These are phyloP conservation scores for Epichloe sp. DNA, from an alignment of 2,329 filamentous ascomycete genomes.

Conservation along the genomic window DNA sequence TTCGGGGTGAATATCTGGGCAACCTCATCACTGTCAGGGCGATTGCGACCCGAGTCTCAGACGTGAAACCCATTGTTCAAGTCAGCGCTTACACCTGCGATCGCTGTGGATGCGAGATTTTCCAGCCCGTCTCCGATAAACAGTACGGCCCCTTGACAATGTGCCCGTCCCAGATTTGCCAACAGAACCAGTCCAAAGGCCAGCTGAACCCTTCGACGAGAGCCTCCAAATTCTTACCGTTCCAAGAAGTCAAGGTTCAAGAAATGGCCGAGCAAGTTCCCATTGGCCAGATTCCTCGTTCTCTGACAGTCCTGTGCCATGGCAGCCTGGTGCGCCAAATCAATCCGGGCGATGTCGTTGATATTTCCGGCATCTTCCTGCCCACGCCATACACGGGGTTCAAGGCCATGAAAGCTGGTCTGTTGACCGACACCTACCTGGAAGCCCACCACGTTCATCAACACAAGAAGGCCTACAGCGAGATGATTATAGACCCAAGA, in stretches of 20 bases:
- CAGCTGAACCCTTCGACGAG: slow-evolving; percentile 90
- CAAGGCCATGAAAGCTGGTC: slow-evolving; percentile 86
- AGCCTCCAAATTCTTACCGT: slow-evolving; percentile 91
- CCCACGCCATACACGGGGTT: slow-evolving; percentile 99
- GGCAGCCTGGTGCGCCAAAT: slow-evolving; percentile 75
- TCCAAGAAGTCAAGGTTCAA: slow-evolving; percentile 97
- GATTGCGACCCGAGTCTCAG: slow-evolving; percentile 88
- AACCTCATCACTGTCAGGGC: slow-evolving; percentile 87
- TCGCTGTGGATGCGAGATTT: slow-evolving; percentile 90
- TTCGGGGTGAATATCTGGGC: slow-evolving; percentile 84
- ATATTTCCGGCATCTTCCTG: slow-evolving; percentile 89
- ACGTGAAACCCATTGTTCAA: slow-evolving; percentile 94
- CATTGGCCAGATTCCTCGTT: slow-evolving; percentile 90
- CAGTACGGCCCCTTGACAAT: slow-evolving; percentile 77
- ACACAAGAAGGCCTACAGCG: slow-evolving; percentile 96
- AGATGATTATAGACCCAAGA: slow-evolving; percentile 70
- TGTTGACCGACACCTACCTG: slow-evolving; percentile 94
- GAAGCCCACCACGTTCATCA: slow-evolving; percentile 89
- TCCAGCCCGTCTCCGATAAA: slow-evolving; percentile 86
- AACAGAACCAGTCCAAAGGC: slow-evolving; percentile 80
- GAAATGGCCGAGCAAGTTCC: slow-evolving; percentile 99
- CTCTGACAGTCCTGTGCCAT: slow-evolving; percentile 79
- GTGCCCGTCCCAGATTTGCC: slow-evolving; percentile 84
- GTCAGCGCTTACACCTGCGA: slow-evolving; percentile 98
- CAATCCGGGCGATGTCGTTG: slow-evolving; percentile 87